These are phyloP conservation scores for Coemansia sp. DNA, from an alignment of 192 early-diverging fungal species.

Conservation along the genomic window DNA sequence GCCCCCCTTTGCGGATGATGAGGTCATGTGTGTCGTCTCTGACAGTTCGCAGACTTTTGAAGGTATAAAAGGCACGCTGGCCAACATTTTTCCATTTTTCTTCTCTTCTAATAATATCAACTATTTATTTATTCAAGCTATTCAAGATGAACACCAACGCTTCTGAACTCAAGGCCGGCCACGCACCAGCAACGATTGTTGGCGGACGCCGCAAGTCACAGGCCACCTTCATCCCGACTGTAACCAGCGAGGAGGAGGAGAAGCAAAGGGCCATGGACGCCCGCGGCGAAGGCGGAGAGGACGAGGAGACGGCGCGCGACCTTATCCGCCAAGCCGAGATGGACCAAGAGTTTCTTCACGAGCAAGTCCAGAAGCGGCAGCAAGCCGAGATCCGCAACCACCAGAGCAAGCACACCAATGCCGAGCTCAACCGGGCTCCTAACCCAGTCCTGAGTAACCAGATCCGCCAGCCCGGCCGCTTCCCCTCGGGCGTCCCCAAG, in stretches of 20 bases:
- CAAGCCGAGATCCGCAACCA: slow-evolving; percentile 6
- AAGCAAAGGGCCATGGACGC: slow-evolving; percentile 10
- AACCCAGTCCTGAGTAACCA: slow-evolving; percentile 15
- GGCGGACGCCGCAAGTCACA: slow-evolving; percentile 43
- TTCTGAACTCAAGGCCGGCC: slow-evolving; percentile 9
- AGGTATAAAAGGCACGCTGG: no score
- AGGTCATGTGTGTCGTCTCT: no score
- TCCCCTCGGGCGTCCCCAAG: slow-evolving; percentile 31
- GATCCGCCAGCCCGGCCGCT: slow-evolving; percentile 35
- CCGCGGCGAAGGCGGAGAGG: slow-evolving; percentile 16
- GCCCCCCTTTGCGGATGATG: no score
- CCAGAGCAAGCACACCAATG: slow-evolving; percentile 15
- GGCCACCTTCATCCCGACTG: not conserved
- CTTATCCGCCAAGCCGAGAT: slow-evolving; percentile 26
- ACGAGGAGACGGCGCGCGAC: slow-evolving; percentile 1
- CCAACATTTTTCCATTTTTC: not conserved
- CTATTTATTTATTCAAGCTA: not conserved
- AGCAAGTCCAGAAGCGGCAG: slow-evolving; percentile 27
- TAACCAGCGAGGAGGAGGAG: slow-evolving; percentile 9
- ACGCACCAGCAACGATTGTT: slow-evolving; percentile 15
- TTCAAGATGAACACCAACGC: not conserved
- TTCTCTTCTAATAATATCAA: not conserved
- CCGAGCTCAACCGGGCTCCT: slow-evolving; percentile 14
- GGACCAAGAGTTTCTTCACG: slow-evolving; percentile 19
- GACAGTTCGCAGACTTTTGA: no score